phyloP scores from a whole-genome alignment of 75 land plant species.

The Picea glauca region DNA sequence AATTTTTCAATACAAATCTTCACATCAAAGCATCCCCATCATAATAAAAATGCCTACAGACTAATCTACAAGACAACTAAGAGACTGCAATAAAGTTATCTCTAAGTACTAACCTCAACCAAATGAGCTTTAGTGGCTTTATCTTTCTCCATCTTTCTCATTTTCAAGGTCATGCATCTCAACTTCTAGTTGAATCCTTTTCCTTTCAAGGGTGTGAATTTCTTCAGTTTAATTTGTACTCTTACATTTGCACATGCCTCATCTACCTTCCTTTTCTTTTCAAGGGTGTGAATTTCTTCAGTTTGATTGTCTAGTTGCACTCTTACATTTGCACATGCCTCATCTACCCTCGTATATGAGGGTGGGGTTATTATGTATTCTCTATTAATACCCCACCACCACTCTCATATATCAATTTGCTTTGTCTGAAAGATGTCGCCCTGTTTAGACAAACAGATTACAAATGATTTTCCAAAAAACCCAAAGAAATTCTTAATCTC shows the following conservation, averaged over 20 bases:
- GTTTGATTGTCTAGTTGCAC: slow-evolving; percentile 98
- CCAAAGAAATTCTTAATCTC: no score
- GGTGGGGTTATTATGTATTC: no score
- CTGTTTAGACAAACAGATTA: slow-evolving; percentile 9
- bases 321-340: slow-evolving; percentile 53
- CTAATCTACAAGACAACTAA: no score
- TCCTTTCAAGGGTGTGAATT: slow-evolving; percentile 80
- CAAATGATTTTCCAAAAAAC: no score
- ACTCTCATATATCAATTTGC: slow-evolving; percentile 72
- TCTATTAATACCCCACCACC: no score
- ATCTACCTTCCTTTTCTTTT: slow-evolving; percentile 70
- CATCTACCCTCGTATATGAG: slow-evolving; percentile 46
- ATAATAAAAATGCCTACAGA: no score
- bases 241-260: slow-evolving; percentile 56
- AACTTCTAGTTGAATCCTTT: slow-evolving; percentile 82
- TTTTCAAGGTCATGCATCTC: slow-evolving; percentile 95
- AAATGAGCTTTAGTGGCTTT: slow-evolving; percentile 78
- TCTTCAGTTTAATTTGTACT: slow-evolving; percentile 96
- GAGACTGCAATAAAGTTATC: no score
- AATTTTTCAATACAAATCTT: no score
- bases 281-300: slow-evolving; percentile 88
- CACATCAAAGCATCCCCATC: no score
- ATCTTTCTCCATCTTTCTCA: slow-evolving; percentile 98
- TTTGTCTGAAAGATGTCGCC: slow-evolving; percentile 86
- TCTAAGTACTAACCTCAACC: background rate